Percentiles rank a stretch among this genome's conserved stretches.
These are phyloP conservation scores for Mucor irregularis DNA, from an alignment of 371 early-diverging fungal genomes.

Conservation along the genomic window DNA sequence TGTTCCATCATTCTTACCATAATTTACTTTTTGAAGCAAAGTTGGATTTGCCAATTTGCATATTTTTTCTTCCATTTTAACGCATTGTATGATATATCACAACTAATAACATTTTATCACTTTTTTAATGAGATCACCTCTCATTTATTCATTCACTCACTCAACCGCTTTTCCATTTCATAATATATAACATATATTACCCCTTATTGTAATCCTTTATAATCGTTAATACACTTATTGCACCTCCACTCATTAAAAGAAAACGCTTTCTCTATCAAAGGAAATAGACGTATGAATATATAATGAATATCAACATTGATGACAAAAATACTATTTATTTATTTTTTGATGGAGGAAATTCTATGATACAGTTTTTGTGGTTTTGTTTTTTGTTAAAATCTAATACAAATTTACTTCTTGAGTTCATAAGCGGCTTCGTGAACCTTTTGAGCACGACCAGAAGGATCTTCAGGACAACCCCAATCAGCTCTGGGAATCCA, in stretches of 20 bases:
- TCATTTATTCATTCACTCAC: too few relatives aligned
- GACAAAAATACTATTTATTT: background rate
- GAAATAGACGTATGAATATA: too few relatives aligned
- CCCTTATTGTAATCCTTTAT: too few relatives aligned
- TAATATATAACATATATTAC: background rate
- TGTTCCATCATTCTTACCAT: slow-evolving; percentile 18
- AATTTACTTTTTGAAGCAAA: background rate
- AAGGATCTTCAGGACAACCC: slow-evolving; percentile 96
- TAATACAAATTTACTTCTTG: too few relatives aligned
- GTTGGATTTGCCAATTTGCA: too few relatives aligned
- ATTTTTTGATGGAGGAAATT: background rate
- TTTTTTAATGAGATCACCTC: too few relatives aligned
- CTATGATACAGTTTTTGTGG: slow-evolving; percentile 2
- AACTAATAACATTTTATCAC: background rate
- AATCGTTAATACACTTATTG: too few relatives aligned
- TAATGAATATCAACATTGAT: too few relatives aligned
- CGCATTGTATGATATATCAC: background rate
- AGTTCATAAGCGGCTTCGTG: slow-evolving; percentile 75
- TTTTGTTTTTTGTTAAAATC: too few relatives aligned
- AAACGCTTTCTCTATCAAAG: too few relatives aligned
- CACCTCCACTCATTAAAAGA: too few relatives aligned
- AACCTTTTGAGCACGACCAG: slow-evolving; percentile 93
- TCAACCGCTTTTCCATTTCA: background rate
- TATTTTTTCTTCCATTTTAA: background rate
- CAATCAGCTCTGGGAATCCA: slow-evolving; percentile 97